Conservation (phyloP, 441 rosid species). For the Kokia cookei region DNA sequence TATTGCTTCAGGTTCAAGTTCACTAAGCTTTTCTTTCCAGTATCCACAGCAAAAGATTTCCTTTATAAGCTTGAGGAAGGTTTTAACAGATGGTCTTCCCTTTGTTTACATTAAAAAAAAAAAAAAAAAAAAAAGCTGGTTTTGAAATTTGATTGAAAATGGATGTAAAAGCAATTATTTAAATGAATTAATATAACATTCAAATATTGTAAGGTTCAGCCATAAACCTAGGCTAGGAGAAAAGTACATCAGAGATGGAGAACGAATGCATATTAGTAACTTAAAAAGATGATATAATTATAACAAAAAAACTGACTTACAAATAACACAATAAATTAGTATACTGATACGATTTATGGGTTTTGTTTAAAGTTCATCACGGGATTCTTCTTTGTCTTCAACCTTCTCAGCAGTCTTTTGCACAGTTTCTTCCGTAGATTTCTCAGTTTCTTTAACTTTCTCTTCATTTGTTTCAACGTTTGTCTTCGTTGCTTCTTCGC, state of each 20-base stretch:
- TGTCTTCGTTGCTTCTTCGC: slow-evolving; percentile 45
- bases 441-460: slow-evolving; percentile 41
- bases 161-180: not conserved
- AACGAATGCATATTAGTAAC: not conserved
- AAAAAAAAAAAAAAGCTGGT: not conserved
- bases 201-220: not conserved
- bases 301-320: not conserved
- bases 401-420: slow-evolving; percentile 41
- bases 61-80: not conserved
- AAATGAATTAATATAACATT: not conserved
- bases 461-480: slow-evolving; percentile 31
- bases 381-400: slow-evolving; percentile 16
- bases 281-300: not conserved
- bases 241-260: not conserved
- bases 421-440: slow-evolving; percentile 30
- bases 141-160: not conserved
- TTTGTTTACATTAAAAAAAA: too few relatives aligned
- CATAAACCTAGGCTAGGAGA: not conserved
- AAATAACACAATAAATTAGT: not conserved
- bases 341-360: not conserved
- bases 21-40: not conserved
- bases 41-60: not conserved
- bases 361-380: slow-evolving; percentile 26
- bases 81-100: not conserved
- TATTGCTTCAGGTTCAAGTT: not conserved